phyloP scores from a whole-genome alignment of 1,284 basidiomycete genomes.

The Fomitopsis schrenkii region DNA sequence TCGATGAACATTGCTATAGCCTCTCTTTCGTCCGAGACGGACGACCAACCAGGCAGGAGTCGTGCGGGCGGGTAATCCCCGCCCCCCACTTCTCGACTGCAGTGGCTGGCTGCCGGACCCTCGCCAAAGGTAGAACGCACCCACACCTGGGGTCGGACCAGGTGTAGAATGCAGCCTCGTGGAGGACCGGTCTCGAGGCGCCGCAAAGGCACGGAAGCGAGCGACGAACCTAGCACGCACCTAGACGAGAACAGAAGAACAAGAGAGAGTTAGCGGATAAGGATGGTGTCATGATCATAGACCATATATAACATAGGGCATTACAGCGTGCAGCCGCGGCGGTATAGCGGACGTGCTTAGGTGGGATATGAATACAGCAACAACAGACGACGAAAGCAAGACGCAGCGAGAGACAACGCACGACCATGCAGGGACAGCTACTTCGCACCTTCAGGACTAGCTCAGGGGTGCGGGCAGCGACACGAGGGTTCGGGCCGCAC shows the following conservation, averaged over 20 bases:
- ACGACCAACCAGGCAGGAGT: slow-evolving; percentile 15
- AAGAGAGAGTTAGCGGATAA: neutral
- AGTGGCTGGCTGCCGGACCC: slow-evolving; percentile 14
- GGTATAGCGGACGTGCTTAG: neutral
- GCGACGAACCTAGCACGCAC: neutral
- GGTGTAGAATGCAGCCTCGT: slow-evolving; percentile 1
- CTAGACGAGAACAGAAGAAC: neutral
- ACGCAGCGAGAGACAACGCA: slow-evolving; percentile 6
- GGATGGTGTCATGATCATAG: neutral
- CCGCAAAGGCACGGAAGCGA: neutral
- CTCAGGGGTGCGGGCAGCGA: neutral
- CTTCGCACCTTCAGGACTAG: neutral
- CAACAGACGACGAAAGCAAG: slow-evolving; percentile 20
- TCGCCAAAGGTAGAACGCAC: slow-evolving; percentile 6
- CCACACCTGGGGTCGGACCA: slow-evolving; percentile 3
- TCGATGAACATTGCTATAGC: slow-evolving; percentile 18
- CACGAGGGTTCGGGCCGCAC: neutral
- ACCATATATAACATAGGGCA: slow-evolving; percentile 1
- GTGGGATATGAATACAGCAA: slow-evolving; percentile 9
- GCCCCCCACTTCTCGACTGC: slow-evolving; percentile 11
- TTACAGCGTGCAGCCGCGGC: neutral
- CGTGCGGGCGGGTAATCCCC: slow-evolving; percentile 14
- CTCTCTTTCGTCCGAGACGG: slow-evolving; percentile 5
- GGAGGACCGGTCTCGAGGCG: slow-evolving; percentile 8
- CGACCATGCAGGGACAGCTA: neutral